Evolutionary conservation across 306 rosid species (phyloP).

Genomic region (Begonia loranthoides): DNA sequence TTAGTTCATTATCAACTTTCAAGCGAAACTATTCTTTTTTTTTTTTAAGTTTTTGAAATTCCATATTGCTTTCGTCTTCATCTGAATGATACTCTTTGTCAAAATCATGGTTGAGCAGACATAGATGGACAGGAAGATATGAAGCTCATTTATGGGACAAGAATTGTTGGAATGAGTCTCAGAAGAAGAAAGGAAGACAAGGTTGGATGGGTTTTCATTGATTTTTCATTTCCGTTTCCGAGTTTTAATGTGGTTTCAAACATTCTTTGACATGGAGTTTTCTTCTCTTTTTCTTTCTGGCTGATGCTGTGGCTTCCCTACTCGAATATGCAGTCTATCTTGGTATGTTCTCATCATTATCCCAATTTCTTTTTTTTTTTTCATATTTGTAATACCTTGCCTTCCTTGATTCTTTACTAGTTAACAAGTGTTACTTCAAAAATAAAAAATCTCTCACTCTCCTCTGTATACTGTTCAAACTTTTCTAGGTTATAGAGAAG

Average conservation of each 20-base stretch:
- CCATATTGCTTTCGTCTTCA: background rate
- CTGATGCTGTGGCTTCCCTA: background rate
- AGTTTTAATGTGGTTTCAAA: background rate
- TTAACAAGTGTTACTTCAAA: background rate
- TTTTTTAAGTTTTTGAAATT: too few relatives aligned
- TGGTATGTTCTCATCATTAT: conserved; percentile 23
- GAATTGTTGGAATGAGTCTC: conserved; percentile 77
- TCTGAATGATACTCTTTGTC: background rate
- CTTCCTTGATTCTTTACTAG: background rate
- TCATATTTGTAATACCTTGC: background rate
- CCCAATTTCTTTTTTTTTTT: background rate
- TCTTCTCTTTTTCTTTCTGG: background rate
- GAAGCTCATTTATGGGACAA: conserved; percentile 94
- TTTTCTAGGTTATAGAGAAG: background rate
- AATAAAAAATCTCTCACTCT: background rate
- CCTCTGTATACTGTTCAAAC: background rate
- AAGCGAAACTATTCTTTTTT: background rate
- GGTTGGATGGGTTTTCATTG: conserved; percentile 14
- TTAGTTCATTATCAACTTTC: background rate
- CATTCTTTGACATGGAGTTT: conserved; percentile 3
- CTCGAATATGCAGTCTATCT: conserved; percentile 43
- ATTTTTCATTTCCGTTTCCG: background rate
- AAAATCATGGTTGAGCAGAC: conserved; percentile 19
- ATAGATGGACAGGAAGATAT: conserved; percentile 77
- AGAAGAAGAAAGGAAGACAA: conserved; percentile 81